phyloP scores from a whole-genome alignment of 768 basidiomycete species.

The Chalciporus sphaerocephalus region DNA sequence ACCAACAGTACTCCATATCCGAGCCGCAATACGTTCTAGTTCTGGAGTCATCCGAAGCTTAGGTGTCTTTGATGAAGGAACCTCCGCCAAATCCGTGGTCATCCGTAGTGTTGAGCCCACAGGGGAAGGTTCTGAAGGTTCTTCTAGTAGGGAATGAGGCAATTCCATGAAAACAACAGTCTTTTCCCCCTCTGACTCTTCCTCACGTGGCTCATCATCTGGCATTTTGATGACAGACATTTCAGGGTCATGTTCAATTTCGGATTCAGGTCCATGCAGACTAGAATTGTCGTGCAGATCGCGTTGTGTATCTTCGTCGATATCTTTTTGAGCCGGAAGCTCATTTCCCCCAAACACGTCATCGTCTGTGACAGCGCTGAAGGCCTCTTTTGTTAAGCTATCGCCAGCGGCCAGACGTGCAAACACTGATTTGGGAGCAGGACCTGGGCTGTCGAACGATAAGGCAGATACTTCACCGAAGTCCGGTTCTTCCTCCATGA shows the following conservation, averaged over 20 bases:
- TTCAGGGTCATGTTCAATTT: slow-evolving; percentile 2
- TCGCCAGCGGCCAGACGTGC: slow-evolving; percentile 17
- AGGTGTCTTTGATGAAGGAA: slow-evolving; percentile 20
- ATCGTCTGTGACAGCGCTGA: slow-evolving; percentile 1
- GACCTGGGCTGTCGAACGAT: slow-evolving; percentile 45
- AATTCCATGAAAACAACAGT: slow-evolving; percentile 30
- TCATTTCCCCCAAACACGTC: slow-evolving; percentile 8
- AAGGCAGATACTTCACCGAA: slow-evolving; percentile 45
- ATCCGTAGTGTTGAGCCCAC: slow-evolving; percentile 7
- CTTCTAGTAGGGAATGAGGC: background rate
- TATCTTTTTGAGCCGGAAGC: background rate
- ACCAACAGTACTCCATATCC: slow-evolving; percentile 64
- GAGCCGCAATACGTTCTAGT: slow-evolving; percentile 58
- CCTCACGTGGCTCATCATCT: slow-evolving; percentile 7
- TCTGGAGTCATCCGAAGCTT: slow-evolving; percentile 56
- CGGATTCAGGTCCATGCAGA: slow-evolving; percentile 10
- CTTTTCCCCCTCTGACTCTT: slow-evolving; percentile 24
- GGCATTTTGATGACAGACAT: background rate
- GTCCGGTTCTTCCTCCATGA: slow-evolving; percentile 61
- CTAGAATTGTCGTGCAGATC: slow-evolving; percentile 12
- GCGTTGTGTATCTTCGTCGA: slow-evolving; percentile 3
- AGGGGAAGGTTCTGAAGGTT: background rate
- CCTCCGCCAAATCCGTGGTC: slow-evolving; percentile 1
- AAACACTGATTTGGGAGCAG: slow-evolving; percentile 29
- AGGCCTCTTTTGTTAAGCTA: slow-evolving; percentile 7